Percentiles rank a stretch among this genome's conserved stretches.
phyloP scores from a whole-genome alignment of 2,329 filamentous ascomycete species.

The Fusarium sp. region DNA sequence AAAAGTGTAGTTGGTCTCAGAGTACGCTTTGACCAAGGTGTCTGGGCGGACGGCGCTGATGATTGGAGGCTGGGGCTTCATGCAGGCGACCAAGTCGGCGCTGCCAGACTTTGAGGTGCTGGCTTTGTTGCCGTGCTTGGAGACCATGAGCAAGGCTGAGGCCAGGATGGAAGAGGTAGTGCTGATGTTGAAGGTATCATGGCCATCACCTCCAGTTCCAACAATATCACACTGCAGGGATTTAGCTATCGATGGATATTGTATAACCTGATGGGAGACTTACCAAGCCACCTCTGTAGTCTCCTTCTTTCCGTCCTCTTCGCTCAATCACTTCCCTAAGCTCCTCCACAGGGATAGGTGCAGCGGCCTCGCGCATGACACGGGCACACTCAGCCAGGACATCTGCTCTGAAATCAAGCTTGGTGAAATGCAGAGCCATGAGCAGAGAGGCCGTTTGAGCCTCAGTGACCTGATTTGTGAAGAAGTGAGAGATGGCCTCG shows the following conservation, averaged over 20 bases:
- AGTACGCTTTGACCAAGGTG: conserved; percentile 80
- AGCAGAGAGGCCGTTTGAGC: conserved; percentile 89
- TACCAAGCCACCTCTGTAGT: conserved; percentile 86
- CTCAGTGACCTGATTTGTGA: conserved; percentile 88
- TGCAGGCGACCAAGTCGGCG: conserved; percentile 86
- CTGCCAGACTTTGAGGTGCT: conserved; percentile 96
- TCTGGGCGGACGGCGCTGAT: conserved; percentile 79
- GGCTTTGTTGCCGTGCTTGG: conserved; percentile 96
- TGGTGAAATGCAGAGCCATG: conserved; percentile 92
- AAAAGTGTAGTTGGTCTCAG: conserved; percentile 89
- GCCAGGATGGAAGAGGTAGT: conserved; percentile 95
- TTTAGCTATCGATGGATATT: conserved; percentile 18
- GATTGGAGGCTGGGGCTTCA: conserved; percentile 77
- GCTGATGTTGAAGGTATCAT: conserved; percentile 98
- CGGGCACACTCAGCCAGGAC: conserved; percentile 87
- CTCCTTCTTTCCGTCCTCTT: conserved; percentile 74
- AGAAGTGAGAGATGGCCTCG: conserved; percentile 89
- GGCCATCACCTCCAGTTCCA: conserved; percentile 93
- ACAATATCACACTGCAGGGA: conserved; percentile 83
- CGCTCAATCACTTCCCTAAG: conserved; percentile 72
- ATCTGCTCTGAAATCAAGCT: conserved; percentile 84
- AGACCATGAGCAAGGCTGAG: conserved; percentile 84
- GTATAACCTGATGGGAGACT: conserved; percentile 49
- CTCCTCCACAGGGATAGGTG: conserved; percentile 73
- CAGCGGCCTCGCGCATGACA: conserved; percentile 85